Evolutionary conservation across 371 early-diverging fungal genomes (phyloP), one percentile per base, ranked within the genome.

Genomic region (Mucor indicus): DNA sequence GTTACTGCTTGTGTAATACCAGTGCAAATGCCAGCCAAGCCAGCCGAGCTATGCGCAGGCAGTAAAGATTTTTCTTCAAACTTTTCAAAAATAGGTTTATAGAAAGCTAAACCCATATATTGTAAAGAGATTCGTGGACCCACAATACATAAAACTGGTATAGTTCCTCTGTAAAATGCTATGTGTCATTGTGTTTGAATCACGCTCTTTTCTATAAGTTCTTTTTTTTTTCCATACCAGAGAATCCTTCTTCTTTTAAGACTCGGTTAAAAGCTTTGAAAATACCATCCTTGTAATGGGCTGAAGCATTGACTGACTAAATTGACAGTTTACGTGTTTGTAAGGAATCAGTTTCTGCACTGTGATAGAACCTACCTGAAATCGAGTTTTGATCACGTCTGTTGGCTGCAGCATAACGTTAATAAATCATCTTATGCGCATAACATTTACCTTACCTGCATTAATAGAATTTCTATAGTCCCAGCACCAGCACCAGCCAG

Each of bases 1-100:
- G 74, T 72, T 2, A 72, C 60, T 16, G 78, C 75, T 36, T 78
- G 78, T 20, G 75, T 64, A n/a, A 78, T 64, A 3, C 78, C 78
- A 1, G 78, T 78, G 33, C 78, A 78, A 9, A 72, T 64, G 10
- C 78, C 78, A 20, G 78, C 75, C 19, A 78, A 55, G 15, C 73
- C 78, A 2, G 78, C 69, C 8, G 78, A 72, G 38, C 78, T 77
- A 50, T 73, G 71, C 2, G 67, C 52, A 20, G 75, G 78, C 20
- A 55, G 10, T 15, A 72, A 29, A 7, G 57, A 23, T 22, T 11
- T 44, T 35, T 64, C 71, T 55, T 75, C 78, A 15, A 75, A 38
- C 33, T 55, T 68, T 37, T 75, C 78, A 57, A 77, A 77, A 3
- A 75, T 61, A 11, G 78, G 78, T 44, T 75, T 77, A 38, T 72